Base-by-base conservation (phyloP, 129 eudicot species). In the Solidago caesia region DNA sequence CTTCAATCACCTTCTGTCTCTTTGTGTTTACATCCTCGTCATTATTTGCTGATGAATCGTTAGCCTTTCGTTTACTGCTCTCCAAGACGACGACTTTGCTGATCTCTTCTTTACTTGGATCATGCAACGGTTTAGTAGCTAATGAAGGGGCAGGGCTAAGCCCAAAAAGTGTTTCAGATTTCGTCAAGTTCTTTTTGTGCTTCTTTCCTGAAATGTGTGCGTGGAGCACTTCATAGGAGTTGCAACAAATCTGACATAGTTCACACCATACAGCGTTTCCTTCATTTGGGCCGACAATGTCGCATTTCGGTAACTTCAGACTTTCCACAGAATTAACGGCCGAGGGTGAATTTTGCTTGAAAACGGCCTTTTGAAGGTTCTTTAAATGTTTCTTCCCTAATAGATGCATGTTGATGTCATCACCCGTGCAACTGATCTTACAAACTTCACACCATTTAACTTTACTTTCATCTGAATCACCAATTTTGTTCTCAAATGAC, bases 401-500 rank as follows among this genome's bases (percentile, higher is more conserved):
- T 43, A 0, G 1, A 60, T 60, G 70, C 14, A 0, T 77, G 43
- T 27, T 2, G 6, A 16, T 11, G 46, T 0, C 27, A 8, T n/a
- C 33, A 67, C 25, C 58, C 7, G 13, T 4, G 29, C 42, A 68
- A 7, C 13, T 8, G 4, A 29, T 26, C 62, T 77, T 77, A 46
- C 75, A 68, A 77, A 58, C 13, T 7, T 62, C 61, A 62, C 78
- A 74, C 78, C 78, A 46, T 47, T 10, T n/a, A 44, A 33, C 2
- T 33, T 2, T 33, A 33, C 39, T 33, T 3, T 1, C 76, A 44
- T 44, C 52, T 43, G 55, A 73, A 59, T 61, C 58, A 5, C 58
- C 59, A 26, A 14, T 26, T 33, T 56, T 56, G 15, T n/a, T 16
- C 48, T 45, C 44, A 6, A 5, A 11, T 46, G 70, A 46, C 56